Base-by-base conservation (phyloP, 768 basidiomycete genomes). In the Tephrocybe sp. region DNA sequence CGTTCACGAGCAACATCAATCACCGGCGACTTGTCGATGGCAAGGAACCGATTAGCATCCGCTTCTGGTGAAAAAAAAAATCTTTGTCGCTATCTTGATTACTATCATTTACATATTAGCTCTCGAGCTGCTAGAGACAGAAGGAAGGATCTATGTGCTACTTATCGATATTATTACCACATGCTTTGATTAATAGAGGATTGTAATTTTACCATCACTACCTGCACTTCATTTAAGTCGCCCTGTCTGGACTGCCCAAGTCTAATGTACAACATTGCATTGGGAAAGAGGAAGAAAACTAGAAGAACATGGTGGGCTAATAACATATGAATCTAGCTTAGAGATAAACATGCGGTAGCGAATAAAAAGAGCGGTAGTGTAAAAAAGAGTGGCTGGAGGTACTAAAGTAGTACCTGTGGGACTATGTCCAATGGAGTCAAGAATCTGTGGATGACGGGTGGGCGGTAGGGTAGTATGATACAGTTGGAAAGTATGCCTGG, bases 1-100 rank as follows among this genome's bases (percentile, higher is more conserved):
- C 67, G 2, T 69, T 71, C 50, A 70, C 70, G 9, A 69, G 67
- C 46, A 72, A 70, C 43, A 68, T 73, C 37, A 64, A 70, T 3
- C 69, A 72, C 53, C 55, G 62, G 30, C 63, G 72, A 3, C 50
- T 72, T 13, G 64, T 68, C 1, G 66, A 70, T 44, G 64, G 64
- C 15, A 67, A 63, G 42, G 59, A 65, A 16, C 62, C 64, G 3
- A 63, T 67, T 31, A 68, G 64, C 51, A 68, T 62, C 21, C 63
- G 69, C 16, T 73, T 73, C 45, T 61, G 59, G 59, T 63, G 53
- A 60, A 50, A 9, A 47, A 45, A 34, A 34, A 6, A 34, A 12
- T 9, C 35, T 22, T 8, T 27, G 30, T 49, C 15, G 35, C 35
- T 50, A 49, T 42, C 40, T 15, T 35, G 5, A 34, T n/a, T n/a